These are phyloP conservation scores for Solanum chaucha DNA, from an alignment of 257 asterid genomes.

Conservation along the genomic window DNA sequence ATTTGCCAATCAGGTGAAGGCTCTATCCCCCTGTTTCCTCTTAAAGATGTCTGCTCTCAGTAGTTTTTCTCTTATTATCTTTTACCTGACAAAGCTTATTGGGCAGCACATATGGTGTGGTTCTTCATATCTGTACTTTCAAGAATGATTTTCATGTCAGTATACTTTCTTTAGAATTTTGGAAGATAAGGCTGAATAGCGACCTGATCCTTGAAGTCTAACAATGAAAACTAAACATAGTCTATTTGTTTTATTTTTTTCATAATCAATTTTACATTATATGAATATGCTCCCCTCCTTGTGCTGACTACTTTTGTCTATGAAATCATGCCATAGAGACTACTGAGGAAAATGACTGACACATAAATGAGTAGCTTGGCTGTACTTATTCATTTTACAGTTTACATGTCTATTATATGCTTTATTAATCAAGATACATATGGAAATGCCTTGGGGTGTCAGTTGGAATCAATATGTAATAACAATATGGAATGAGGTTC, in stretches of 20 bases:
- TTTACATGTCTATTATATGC: not conserved
- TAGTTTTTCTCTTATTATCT: not conserved
- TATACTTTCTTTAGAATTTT: not conserved
- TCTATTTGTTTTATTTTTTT: not conserved
- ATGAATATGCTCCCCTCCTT: not conserved
- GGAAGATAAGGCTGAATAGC: not conserved
- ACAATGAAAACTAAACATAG: not conserved
- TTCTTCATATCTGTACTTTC: not conserved
- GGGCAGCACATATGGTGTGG: not conserved
- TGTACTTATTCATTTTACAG: not conserved
- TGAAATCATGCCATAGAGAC: not conserved
- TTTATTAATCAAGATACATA: not conserved
- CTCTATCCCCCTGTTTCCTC: not conserved
- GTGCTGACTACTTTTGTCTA: not conserved
- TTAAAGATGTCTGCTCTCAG: not conserved
- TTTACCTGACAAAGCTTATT: not conserved
- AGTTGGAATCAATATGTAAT: not conserved
- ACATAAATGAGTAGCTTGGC: not conserved
- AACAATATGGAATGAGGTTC: not conserved
- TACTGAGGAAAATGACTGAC: not conserved
- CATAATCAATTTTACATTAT: not conserved
- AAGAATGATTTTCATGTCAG: not conserved
- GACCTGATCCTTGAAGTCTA: not conserved
- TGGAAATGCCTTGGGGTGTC: not conserved
- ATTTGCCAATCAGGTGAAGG: conserved; percentile 60